Base-by-base conservation (phyloP, 2,329 filamentous ascomycete species). In the Trichoderma atrobrunneum region DNA sequence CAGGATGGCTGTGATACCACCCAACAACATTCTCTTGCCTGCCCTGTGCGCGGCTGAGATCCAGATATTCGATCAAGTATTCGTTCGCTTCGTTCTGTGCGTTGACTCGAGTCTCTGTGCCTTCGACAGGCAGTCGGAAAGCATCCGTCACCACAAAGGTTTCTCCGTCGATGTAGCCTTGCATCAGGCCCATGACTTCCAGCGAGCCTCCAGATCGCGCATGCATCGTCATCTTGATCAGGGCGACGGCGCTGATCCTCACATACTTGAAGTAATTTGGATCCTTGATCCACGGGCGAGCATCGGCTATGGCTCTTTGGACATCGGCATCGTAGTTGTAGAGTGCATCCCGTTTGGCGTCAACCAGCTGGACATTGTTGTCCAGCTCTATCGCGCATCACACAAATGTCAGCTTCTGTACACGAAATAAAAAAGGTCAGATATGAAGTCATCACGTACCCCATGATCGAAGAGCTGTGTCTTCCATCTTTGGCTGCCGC, bases 171-270 rank as follows among this genome's bases (percentile, higher is more conserved):
- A 97, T 92, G 81, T 97, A 97, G 74, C 96, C 96, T 80, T 97
- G 93, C 96, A 99, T 99, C 77, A 99, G 83, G 72, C 96, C 96
- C 96, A 99, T 99, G 78, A 99, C 89, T 85, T 99, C 96, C 75
- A 98, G 88, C 32, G 89, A 90, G 72, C 96, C 95, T 75, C 96
- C 96, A 0, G 94, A 95, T n/a, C 96, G 93, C 11, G 96, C 96
- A 81, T 99, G 96, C 93, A 98, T 98, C 75, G 97, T 94, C 96
- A 99, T 99, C 85, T 99, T 99, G 77, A 98, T 89, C 72, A 99
- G 89, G 6, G 96, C 96, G 14, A 97, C 91, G 72, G 96, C 94
- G 67, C 93, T 97, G 82, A 99, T 95, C 78, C 95, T 93, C 61
- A 98, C 94, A 69, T 92, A 88, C 81, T 95, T 97, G 88, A 98